Evolutionary conservation across 2,329 filamentous ascomycete species (phyloP).

Genomic region (Cryoendolithus antarcticus): DNA sequence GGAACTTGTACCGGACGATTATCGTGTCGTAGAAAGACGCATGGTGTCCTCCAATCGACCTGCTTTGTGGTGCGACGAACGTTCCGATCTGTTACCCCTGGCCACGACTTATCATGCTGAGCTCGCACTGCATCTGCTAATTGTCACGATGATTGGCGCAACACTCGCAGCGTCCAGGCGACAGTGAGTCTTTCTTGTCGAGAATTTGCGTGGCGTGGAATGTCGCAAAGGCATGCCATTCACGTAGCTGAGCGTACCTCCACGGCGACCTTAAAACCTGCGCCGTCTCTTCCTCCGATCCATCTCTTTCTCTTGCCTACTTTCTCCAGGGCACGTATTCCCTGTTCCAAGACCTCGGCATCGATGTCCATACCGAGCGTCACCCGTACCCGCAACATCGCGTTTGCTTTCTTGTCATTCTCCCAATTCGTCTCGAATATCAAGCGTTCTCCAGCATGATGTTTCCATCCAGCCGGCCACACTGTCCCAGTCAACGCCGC

Average conservation of each 20-base stretch:
- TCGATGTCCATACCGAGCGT: conserved; percentile 27
- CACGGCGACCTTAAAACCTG: conserved; percentile 30
- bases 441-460: conserved; percentile 27
- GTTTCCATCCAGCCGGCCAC: conserved; percentile 47
- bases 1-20: no score
- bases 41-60: no score
- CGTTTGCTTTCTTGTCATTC: conserved; percentile 28
- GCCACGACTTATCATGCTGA: no score
- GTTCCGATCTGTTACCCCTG: no score
- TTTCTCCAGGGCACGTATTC: conserved; percentile 37
- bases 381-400: conserved; percentile 32
- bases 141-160: no score
- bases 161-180: no score
- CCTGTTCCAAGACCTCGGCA: conserved; percentile 29
- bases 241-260: conserved; percentile 2
- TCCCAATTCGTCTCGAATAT: conserved; percentile 32
- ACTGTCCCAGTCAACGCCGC: conserved; percentile 45
- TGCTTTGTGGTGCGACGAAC: no score
- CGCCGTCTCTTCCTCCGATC: conserved; percentile 29
- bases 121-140: no score
- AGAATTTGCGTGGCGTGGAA: no score
- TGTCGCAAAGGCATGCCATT: background rate
- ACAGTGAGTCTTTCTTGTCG: no score
- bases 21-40: no score
- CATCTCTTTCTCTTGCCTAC: conserved; percentile 50